Base-by-base conservation (phyloP, 2,329 filamentous ascomycete genomes). In the Cladosporium sp. region DNA sequence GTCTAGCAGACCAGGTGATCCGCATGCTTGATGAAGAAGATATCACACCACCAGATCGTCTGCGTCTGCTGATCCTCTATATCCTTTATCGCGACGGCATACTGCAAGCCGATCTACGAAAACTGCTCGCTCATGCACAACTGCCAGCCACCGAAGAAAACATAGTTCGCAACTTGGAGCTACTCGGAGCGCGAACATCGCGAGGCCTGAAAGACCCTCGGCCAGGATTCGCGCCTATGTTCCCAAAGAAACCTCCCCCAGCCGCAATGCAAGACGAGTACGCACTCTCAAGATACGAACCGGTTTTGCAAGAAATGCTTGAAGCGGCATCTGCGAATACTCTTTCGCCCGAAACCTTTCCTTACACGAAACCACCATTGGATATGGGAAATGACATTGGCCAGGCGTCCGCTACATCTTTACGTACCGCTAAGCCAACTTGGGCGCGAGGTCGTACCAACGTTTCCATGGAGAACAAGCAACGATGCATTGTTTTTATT, bases 401-500 rank as follows among this genome's bases (percentile, higher is more conserved):
- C 28, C 85, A 74, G 59, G 63, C 67, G 39, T 74, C 79, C 1
- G 77, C 80, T 1, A 77, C 91, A 14, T 98, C 94, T 16, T 85
- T 99, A 26, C 90, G 95, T 65, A 91, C 92, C 11, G 93, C 93
- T 18, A 96, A 97, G 73, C 95, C 94, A 1, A 97, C 93, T 49
- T 99, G 95, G 95, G 95, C 95, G 1, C 91, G 92, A 62, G 89
- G 91, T 11, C 89, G 92, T 51, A 85, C 90, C 54, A 74, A 69
- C 28, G 68, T 69, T 23, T 88, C 82, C 66, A 87, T 84, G 67
- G 94, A 98, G 76, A 96, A 93, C 69, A 88, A 90, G 62, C 95
- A 99, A 76, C 88, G 95, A 61, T 85, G 98, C 63, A 91, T 99
- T 66, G 89, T 98, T 18, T 98, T 97, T 76, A 90, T 98, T 85